Evolutionary conservation across 169 alveolate genomes (phyloP).

Genomic region (Cystoisospora suis): DNA sequence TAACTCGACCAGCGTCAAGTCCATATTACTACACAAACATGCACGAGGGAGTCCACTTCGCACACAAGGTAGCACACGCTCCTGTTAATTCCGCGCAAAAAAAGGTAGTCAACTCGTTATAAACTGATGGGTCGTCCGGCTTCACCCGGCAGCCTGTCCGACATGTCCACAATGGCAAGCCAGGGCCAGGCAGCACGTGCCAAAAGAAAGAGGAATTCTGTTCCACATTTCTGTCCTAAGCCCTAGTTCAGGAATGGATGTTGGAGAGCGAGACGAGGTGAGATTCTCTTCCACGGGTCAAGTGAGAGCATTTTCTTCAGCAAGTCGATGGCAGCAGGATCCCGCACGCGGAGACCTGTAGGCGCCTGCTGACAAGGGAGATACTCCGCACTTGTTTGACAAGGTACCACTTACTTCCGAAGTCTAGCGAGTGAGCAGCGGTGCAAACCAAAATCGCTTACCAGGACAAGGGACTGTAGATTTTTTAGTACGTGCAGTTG

Average conservation of each 20-base stretch:
- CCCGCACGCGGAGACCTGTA: background rate
- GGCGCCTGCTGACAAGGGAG: background rate
- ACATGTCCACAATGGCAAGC: too few species aligned
- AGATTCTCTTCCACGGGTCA: constrained; percentile 77
- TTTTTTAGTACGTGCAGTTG: background rate
- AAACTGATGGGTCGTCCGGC: too few species aligned
- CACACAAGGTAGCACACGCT: too few species aligned
- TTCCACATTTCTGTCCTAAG: too few species aligned
- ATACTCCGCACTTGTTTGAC: background rate
- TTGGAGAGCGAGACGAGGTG: constrained; percentile 77
- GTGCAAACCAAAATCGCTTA: background rate
- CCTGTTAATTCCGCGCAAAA: too few species aligned
- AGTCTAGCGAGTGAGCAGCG: background rate
- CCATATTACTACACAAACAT: too few species aligned
- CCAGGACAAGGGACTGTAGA: background rate
- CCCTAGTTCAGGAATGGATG: constrained; percentile 74
- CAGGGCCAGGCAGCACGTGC: too few species aligned
- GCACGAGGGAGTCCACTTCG: too few species aligned
- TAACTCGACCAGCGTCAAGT: too few species aligned
- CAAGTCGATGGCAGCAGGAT: constrained; percentile 68
- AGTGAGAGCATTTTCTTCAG: constrained; percentile 75
- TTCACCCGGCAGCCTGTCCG: too few species aligned
- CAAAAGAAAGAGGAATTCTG: too few species aligned
- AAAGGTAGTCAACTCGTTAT: too few species aligned
- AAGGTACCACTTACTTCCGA: background rate